Evolutionary conservation across 257 asterid species (phyloP), one percentile per base, ranked within the genome.

Genomic region (Lithospermum erythrorhizon): DNA sequence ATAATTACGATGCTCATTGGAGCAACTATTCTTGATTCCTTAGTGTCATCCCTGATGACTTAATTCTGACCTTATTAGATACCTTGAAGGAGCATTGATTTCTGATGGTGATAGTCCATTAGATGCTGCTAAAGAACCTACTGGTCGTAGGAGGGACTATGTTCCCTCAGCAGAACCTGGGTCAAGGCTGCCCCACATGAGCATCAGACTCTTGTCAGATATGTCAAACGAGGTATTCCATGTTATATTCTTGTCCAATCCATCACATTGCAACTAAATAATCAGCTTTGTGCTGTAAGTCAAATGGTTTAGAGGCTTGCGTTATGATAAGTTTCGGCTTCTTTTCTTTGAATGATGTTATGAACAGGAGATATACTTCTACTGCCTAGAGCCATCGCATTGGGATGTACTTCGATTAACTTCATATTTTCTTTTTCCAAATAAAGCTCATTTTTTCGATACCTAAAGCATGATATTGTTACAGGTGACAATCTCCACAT

Each of bases 81-180:
- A 90, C 52, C 57, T 63, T 21, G 74, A 82, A 69, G 98, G 98
- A 70, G 98, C 94, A 59, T 65, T 91, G 55, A 74, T 78, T 29
- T 57, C 84, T 45, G 81, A 86, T 41, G 72, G 68, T 55, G 77
- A 73, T 55, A 58, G 48, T 63, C 27, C 32, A n/a, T 35, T 68
- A 7, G 64, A 74, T 58, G 55, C 68, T 47, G 77, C 68, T 17
- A 88, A 81, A 75, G 61, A 70, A 30, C 90, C 96, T 20, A 79
- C 86, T 45, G 98, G 98, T 17, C 86, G 95, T 27, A 82, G 96
- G 70, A 80, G 90, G 78, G 95, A 81, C 61, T 91, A 85, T 53
- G 58, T 85, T 61, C 94, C 98, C 21, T 87, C 90, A 15, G 74
- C 93, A 10, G 75, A 71, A 63, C 96, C 95, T 19, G 96, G 98